A percentile compares a stretch with the other conserved stretches of the same genome.
Conservation (phyloP, 345 rosid species). For the Conringia planisiliqua region DNA sequence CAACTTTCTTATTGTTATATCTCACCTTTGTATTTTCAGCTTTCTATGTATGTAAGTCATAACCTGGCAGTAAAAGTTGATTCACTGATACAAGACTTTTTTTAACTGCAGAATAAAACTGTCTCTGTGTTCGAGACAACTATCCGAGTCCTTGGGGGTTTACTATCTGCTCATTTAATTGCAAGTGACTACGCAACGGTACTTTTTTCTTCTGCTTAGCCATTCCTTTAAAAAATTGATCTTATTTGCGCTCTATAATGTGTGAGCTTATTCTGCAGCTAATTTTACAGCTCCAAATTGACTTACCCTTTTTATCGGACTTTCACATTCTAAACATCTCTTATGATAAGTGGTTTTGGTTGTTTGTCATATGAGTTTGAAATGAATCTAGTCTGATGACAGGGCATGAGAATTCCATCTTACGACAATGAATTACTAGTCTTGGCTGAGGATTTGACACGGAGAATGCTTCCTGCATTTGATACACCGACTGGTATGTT, state of each 20-base stretch:
- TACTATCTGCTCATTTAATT: constrained; percentile 96
- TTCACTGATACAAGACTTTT: neutral
- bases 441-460: constrained; percentile 81
- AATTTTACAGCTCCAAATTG: neutral
- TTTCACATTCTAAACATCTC: neutral
- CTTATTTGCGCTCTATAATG: neutral
- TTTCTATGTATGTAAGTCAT: neutral
- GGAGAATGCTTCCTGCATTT: constrained; percentile 90
- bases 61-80: neutral
- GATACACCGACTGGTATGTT: constrained; percentile 90
- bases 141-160: constrained; percentile 92
- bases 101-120: constrained; percentile 76
- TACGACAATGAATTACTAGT: constrained; percentile 74
- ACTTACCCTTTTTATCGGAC: neutral
- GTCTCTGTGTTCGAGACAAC: constrained; percentile 92
- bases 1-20: neutral
- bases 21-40: neutral
- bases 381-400: constrained; percentile 21
- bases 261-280: neutral
- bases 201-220: constrained; percentile 7
- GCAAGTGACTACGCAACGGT: constrained; percentile 99
- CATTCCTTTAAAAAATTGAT: neutral
- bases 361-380: neutral
- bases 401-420: constrained; percentile 89
- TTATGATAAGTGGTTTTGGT: neutral